These are phyloP conservation scores for Apiospora arundinis DNA, from an alignment of 2,329 filamentous ascomycete species.

Conservation along the genomic window DNA sequence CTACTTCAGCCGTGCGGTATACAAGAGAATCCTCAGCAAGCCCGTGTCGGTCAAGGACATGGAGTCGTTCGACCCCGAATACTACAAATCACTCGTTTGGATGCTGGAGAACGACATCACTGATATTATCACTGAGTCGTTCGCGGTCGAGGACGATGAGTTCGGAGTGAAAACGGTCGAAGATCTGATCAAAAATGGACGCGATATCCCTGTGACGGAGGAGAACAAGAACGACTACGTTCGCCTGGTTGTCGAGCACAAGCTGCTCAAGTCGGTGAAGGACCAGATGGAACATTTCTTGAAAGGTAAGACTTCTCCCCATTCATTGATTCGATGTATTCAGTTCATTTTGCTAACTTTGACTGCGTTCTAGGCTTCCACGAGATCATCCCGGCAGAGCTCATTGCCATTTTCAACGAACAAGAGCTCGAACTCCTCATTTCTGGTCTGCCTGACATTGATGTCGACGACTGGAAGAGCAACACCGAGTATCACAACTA, in stretches of 20 bases:
- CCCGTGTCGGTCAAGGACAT: conserved; percentile 98
- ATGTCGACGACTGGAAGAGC: conserved; percentile 98
- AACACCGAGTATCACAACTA: conserved; percentile 99
- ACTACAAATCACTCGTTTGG: conserved; percentile 98
- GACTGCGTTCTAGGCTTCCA: conserved; percentile 73
- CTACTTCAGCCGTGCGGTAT: conserved; percentile 98
- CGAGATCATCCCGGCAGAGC: conserved; percentile 92
- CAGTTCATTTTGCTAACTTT: conserved; percentile 37
- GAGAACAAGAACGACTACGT: conserved; percentile 99
- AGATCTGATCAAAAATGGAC: conserved; percentile 85
- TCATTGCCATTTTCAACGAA: conserved; percentile 98
- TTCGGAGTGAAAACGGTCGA: conserved; percentile 90
- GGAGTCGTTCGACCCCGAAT: conserved; percentile 97
- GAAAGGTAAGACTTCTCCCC: conserved; percentile 62
- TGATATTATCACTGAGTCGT: conserved; percentile 95
- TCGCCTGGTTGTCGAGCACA: conserved; percentile 91
- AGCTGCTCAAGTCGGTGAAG: conserved; percentile 87
- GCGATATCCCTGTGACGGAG: conserved; percentile 91
- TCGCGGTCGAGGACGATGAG: conserved; percentile 90
- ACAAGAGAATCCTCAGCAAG: conserved; percentile 96
- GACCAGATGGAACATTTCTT: conserved; percentile 95
- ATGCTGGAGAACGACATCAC: conserved; percentile 99
- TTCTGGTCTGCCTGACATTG: conserved; percentile 95
- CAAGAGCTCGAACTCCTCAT: conserved; percentile 97
- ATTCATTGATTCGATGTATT: not conserved